Evolutionary conservation across 805 yeast genomes (phyloP), one percentile per base, ranked within the genome.

Genomic region (Barnettozyma vustinii): DNA sequence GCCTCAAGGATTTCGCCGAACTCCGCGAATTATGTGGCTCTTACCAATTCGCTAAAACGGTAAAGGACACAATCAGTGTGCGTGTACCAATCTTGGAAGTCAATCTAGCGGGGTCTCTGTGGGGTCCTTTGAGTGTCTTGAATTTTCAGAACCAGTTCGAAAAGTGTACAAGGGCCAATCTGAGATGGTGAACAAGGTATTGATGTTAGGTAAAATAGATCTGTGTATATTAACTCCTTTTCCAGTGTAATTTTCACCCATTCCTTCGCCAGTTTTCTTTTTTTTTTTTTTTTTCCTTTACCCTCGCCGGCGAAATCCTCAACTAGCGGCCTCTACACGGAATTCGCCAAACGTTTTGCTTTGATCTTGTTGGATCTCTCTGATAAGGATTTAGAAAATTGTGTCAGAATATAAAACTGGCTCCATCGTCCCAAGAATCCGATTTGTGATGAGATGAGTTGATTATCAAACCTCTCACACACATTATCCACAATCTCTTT

Each of bases 401-500:
- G 33, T 12, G 33, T 5, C 33, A 30, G 33, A 4, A 13, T 30
- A 30, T 30, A 30, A 30, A 30, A 30, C 16, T 13, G 33, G 33
- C 33, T 13, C 16, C 33, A 13, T 30, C 33, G 9, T 30, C 33
- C 6, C 33, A 30, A 30, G 33, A 30, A 13, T 30, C 8, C 16
- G 33, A 30, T 15, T 13, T 30, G 33, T 13, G 33, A 30, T 30
- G 33, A 30, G 15, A 30, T 30, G 33, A 18, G 23, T 15, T 12
- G 39, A 36, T 18, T 23, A 23, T 39, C 30, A 42, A 42, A 32
- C 18, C 45, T 33, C 25, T 41, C 44, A n/a, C 45, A 32, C 40
- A 56, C 51, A 54, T 55, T 54, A 45, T 53, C 55, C 27, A 56
- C 21, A 16, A 36, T 36, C 5, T 16, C 40, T 18, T n/a, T 13